Conservation (phyloP, 1,139 yeast genomes). For the Diutina rugosa region DNA sequence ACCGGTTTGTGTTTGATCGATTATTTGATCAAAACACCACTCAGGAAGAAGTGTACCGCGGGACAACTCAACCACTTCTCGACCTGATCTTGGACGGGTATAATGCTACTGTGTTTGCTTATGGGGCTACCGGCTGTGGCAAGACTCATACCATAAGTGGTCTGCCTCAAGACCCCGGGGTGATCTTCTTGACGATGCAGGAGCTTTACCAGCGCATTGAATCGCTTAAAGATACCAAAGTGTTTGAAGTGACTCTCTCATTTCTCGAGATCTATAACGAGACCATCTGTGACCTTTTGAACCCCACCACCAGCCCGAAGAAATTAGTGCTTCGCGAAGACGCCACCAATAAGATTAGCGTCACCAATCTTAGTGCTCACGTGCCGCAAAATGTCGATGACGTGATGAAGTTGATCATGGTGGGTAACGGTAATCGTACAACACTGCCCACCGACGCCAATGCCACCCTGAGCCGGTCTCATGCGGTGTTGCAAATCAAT, state of each 20-base stretch:
- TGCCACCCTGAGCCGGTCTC: slow-evolving; percentile 81
- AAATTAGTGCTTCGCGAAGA: slow-evolving; percentile 61
- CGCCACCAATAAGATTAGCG: slow-evolving; percentile 51
- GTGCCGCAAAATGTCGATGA: slow-evolving; percentile 55
- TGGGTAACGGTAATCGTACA: slow-evolving; percentile 68
- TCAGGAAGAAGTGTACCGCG: slow-evolving; percentile 55
- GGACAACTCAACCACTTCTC: slow-evolving; percentile 60
- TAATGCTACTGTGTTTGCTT: slow-evolving; percentile 89
- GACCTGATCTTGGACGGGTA: slow-evolving; percentile 73
- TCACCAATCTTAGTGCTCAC: slow-evolving; percentile 60
- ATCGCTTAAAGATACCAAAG: slow-evolving; percentile 37
- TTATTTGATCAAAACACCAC: slow-evolving; percentile 53
- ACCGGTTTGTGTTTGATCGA: slow-evolving; percentile 70
- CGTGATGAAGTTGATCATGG: slow-evolving; percentile 65
- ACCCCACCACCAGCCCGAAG: slow-evolving; percentile 36
- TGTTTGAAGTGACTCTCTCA: slow-evolving; percentile 51
- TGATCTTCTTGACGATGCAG: slow-evolving; percentile 66
- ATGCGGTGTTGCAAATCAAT: slow-evolving; percentile 79
- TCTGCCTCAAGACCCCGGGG: slow-evolving; percentile 60
- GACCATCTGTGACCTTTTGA: slow-evolving; percentile 64
- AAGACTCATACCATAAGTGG: slow-evolving; percentile 89
- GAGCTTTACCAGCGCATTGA: slow-evolving; percentile 59
- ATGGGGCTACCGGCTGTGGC: slow-evolving; percentile 99
- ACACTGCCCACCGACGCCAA: slow-evolving; percentile 87
- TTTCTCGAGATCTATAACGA: slow-evolving; percentile 88